A percentile compares a stretch with the other conserved stretches of the same genome.
Conservation (phyloP, 345 rosid species). For the Toxicodendron radicans region DNA sequence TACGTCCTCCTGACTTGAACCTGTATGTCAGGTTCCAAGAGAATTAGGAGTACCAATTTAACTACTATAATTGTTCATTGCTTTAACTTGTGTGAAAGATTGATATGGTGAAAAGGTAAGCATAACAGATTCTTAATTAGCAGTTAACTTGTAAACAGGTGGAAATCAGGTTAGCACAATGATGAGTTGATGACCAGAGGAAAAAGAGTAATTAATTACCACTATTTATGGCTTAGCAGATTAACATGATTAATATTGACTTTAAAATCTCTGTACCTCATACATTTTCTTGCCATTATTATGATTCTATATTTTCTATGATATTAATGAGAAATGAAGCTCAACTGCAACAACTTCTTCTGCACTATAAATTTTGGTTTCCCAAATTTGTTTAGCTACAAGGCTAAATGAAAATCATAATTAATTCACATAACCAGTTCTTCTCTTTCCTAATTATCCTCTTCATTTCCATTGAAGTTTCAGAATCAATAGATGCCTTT, state of each 20-base stretch:
- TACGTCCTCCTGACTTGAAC: too few relatives aligned
- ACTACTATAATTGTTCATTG: too few relatives aligned
- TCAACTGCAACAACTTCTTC: not conserved
- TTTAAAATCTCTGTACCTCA: not conserved
- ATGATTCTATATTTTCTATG: not conserved
- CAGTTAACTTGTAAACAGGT: not conserved
- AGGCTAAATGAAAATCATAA: not conserved
- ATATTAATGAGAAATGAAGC: not conserved
- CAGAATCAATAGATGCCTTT: slow-evolving; percentile 15
- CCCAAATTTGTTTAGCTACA: not conserved
- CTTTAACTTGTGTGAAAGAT: too few relatives aligned
- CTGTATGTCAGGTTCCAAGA: too few relatives aligned
- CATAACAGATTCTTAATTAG: too few relatives aligned
- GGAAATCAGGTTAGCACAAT: not conserved
- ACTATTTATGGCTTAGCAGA: not conserved
- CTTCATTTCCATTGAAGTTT: slow-evolving; percentile 14
- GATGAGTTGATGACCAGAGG: not conserved
- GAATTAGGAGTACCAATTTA: too few relatives aligned
- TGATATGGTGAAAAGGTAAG: too few relatives aligned
- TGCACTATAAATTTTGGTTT: not conserved
- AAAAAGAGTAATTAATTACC: not conserved
- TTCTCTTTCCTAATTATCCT: not conserved
- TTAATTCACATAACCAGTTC: not conserved
- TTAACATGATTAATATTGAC: too few relatives aligned
- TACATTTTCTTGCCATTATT: not conserved